phyloP scores from a whole-genome alignment of 2,329 filamentous ascomycete species.

The Exophiala viscosa region DNA sequence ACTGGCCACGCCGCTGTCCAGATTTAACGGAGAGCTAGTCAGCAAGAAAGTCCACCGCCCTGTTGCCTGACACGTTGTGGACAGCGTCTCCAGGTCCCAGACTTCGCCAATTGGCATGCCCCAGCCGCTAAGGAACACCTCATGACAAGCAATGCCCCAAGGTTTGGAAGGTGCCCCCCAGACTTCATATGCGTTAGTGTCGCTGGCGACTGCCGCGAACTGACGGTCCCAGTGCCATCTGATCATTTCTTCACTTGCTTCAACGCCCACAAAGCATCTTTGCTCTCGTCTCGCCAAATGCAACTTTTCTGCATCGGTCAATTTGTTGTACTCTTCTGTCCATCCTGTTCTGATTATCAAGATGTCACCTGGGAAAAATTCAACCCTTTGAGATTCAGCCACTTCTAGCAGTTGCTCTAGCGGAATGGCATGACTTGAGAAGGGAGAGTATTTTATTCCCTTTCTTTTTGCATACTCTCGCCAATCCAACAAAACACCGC shows the following conservation, averaged over 20 bases:
- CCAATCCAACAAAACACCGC: conserved; percentile 23
- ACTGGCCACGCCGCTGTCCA: conserved; percentile 23
- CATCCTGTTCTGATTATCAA: neutral
- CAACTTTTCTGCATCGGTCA: neutral
- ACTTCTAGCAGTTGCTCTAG: neutral
- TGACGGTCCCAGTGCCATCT: neutral
- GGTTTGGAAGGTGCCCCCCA: neutral
- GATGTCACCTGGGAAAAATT: neutral
- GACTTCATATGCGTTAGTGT: neutral
- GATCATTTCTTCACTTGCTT: neutral
- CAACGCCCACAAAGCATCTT: neutral
- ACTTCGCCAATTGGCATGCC: conserved; percentile 28
- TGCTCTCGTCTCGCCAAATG: neutral
- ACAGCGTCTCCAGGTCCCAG: conserved; percentile 38
- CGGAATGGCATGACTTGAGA: neutral
- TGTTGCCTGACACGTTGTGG: conserved; percentile 32
- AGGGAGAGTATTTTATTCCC: neutral
- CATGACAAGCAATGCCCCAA: neutral
- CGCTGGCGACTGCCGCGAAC: neutral
- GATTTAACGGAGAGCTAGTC: conserved; percentile 32
- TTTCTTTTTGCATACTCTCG: conserved; percentile 16
- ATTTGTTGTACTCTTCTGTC: neutral
- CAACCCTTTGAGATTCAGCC: neutral
- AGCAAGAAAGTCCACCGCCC: conserved; percentile 46
- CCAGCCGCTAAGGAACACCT: conserved; percentile 17